Percentiles rank a stretch among this genome's conserved stretches.
phyloP scores from a whole-genome alignment of 2,329 filamentous ascomycete species.

The Talaromyces sp. region DNA sequence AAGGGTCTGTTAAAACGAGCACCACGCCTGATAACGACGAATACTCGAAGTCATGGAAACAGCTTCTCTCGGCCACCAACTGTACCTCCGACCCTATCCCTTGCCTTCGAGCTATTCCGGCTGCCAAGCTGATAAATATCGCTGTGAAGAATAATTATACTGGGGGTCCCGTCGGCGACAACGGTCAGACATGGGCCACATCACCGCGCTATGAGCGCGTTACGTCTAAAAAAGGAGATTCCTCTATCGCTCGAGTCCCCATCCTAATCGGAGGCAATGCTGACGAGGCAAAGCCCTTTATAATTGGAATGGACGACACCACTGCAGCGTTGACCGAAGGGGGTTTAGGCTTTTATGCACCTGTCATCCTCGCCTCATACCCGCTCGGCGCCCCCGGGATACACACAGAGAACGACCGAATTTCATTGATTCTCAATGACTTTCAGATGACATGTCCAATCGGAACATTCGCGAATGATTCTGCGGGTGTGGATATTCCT shows the following conservation, averaged over 20 bases:
- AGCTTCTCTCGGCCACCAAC: constrained; percentile 10
- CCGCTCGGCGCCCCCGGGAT: constrained; percentile 15
- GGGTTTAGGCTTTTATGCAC: constrained; percentile 5
- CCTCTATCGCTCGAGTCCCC: constrained; percentile 25
- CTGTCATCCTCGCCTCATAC: constrained; percentile 10
- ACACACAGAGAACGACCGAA: constrained; percentile 11
- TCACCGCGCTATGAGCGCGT: constrained; percentile 21
- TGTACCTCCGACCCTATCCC: constrained; percentile 15
- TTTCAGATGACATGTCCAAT: constrained; percentile 23
- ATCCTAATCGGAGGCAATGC: constrained; percentile 30
- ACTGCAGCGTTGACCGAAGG: neutral
- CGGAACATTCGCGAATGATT: constrained; percentile 19
- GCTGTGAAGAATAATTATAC: constrained; percentile 16
- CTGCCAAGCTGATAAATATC: constrained; percentile 19
- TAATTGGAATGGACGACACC: constrained; percentile 16
- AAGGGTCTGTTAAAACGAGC: neutral
- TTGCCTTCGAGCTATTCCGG: constrained; percentile 22
- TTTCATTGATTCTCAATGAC: constrained; percentile 23
- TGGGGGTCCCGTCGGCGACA: constrained; percentile 14
- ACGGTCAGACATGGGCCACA: constrained; percentile 46
- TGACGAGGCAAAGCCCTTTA: constrained; percentile 25
- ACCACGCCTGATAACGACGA: neutral
- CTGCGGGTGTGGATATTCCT: constrained; percentile 15
- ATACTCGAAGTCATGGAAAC: constrained; percentile 11
- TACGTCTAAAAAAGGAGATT: constrained; percentile 3